Percentiles rank a stretch among this genome's conserved stretches.
Conservation (phyloP, 78 protist genomes). For the Dictyostelium citrinum region DNA sequence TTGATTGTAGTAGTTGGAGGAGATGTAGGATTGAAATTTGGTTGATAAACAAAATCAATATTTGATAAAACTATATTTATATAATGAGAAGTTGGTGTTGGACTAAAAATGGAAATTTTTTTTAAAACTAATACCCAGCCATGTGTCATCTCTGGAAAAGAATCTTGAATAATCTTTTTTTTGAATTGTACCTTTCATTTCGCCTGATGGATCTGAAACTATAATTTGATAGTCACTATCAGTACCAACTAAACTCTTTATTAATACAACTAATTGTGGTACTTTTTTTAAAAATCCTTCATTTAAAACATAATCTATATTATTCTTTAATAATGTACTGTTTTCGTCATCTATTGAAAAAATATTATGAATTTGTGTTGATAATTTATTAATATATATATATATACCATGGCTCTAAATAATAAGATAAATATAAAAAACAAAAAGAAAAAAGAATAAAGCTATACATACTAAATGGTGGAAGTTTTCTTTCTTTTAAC, state of each 20-base stretch:
- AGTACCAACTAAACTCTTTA: constrained; percentile 11
- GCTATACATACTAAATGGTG: constrained; percentile 25
- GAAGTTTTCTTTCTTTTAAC: constrained; percentile 42
- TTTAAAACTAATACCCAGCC: constrained; percentile 57
- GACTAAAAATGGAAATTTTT: constrained; percentile 33
- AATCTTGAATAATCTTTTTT: constrained; percentile 22
- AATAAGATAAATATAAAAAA: neutral
- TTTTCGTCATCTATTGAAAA: neutral
- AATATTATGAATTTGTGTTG: neutral
- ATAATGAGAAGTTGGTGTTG: constrained; percentile 42
- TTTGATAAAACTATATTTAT: constrained; percentile 54
- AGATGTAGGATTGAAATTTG: neutral
- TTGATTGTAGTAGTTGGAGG: neutral
- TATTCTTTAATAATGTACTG: constrained; percentile 19
- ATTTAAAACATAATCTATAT: constrained; percentile 30
- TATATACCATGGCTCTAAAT: neutral
- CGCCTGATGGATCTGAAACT: constrained; percentile 49
- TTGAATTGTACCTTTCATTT: constrained; percentile 34
- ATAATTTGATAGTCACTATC: constrained; percentile 14
- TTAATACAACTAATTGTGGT: constrained; percentile 5
- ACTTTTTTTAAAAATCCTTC: constrained; percentile 58
- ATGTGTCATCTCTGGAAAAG: constrained; percentile 22
- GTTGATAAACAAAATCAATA: constrained; percentile 37
- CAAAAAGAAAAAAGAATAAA: neutral
- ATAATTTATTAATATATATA: neutral